These are phyloP conservation scores for Diplodia scrobiculata DNA, from an alignment of 2,329 filamentous ascomycete species.

Conservation along the genomic window DNA sequence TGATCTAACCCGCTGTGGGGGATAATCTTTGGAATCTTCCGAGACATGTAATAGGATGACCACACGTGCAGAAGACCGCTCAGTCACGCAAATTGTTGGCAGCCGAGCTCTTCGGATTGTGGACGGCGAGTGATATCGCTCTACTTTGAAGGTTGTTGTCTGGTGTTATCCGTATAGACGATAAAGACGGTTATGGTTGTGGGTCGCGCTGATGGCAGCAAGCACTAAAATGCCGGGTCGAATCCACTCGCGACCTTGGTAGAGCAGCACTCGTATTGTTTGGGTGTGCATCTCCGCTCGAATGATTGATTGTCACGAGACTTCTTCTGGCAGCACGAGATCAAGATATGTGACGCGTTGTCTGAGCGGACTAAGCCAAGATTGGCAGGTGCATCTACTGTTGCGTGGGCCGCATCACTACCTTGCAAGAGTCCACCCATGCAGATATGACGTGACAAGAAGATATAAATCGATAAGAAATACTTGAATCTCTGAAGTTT, in stretches of 20 bases:
- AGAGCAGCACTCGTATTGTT: background rate
- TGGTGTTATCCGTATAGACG: too few species aligned
- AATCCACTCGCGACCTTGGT: background rate
- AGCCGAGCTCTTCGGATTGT: background rate
- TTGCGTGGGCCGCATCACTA: constrained; percentile 1
- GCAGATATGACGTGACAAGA: constrained; percentile 17
- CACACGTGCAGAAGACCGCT: background rate
- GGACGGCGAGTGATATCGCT: background rate
- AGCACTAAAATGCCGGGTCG: background rate
- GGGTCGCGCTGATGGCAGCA: background rate
- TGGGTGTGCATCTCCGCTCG: background rate
- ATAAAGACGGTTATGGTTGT: background rate
- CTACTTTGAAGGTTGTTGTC: background rate
- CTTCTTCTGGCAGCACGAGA: background rate
- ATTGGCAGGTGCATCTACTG: constrained; percentile 20
- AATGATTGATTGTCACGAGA: background rate
- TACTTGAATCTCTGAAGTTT: background rate
- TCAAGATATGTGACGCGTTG: background rate
- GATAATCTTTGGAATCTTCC: background rate
- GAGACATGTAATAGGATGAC: background rate
- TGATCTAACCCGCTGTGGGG: too few species aligned
- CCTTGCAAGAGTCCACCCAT: background rate
- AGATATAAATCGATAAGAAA: background rate
- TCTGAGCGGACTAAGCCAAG: background rate
- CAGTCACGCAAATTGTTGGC: background rate